A percentile compares a stretch with the other conserved stretches of the same genome.
Conservation (phyloP, 2,329 filamentous ascomycete genomes). For the Herpomyces periplanetae region DNA sequence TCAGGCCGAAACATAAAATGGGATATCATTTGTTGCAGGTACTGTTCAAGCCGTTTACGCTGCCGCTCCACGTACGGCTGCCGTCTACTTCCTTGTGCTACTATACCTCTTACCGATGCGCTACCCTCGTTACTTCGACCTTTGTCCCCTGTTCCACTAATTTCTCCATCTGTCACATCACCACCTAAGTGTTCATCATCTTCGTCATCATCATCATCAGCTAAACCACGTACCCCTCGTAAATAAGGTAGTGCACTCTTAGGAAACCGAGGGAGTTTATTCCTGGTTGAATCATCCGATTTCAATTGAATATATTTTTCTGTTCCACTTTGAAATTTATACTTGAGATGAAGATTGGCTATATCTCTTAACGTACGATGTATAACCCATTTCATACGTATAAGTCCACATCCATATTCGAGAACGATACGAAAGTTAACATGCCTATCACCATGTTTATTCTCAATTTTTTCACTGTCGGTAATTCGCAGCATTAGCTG, state of each 20-base stretch:
- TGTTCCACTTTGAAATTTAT: slow-evolving; percentile 49
- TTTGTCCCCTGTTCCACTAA: slow-evolving; percentile 6
- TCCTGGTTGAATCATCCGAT: slow-evolving; percentile 20
- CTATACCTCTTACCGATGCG: slow-evolving; percentile 5
- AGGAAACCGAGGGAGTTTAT: slow-evolving; percentile 63
- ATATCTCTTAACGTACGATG: slow-evolving; percentile 60
- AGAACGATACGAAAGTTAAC: slow-evolving; percentile 62
- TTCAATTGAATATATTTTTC: slow-evolving; percentile 38
- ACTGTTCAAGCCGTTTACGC: slow-evolving; percentile 47
- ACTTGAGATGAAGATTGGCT: slow-evolving; percentile 62
- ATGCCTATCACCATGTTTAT: slow-evolving; percentile 20
- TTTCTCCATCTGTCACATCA: slow-evolving; percentile 8
- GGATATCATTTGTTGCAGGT: slow-evolving; percentile 66
- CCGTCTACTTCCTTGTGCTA: slow-evolving; percentile 8
- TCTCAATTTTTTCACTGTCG: slow-evolving; percentile 30
- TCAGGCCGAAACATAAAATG: slow-evolving; percentile 91
- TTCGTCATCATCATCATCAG: slow-evolving; percentile 18
- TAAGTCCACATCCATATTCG: slow-evolving; percentile 79
- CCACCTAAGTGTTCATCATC: slow-evolving; percentile 22
- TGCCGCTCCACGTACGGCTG: slow-evolving; percentile 37
- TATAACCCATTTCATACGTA: slow-evolving; percentile 84
- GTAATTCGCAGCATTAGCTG: slow-evolving; percentile 62
- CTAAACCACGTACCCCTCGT: slow-evolving; percentile 30
- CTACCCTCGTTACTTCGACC: slow-evolving; percentile 7
- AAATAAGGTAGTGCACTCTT: slow-evolving; percentile 62